phyloP scores from a whole-genome alignment of 768 basidiomycete species.

The Suillus placidus region DNA sequence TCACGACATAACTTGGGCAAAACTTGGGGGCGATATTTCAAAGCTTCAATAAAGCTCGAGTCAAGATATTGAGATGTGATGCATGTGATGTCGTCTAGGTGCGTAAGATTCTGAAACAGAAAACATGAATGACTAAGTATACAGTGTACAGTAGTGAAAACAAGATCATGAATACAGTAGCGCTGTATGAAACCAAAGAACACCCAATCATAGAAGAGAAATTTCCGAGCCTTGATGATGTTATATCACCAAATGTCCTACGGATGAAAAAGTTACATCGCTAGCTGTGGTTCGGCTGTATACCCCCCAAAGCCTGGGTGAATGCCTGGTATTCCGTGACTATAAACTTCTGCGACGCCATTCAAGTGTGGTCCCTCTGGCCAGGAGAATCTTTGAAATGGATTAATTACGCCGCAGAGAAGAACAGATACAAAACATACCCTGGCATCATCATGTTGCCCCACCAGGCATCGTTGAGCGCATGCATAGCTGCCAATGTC shows the following conservation, averaged over 20 bases:
- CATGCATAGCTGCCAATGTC: conserved; percentile 72
- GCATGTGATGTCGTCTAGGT: background rate
- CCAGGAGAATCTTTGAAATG: conserved; percentile 33
- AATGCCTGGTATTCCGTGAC: conserved; percentile 20
- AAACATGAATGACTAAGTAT: background rate
- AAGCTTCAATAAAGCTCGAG: background rate
- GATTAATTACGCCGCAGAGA: conserved; percentile 2
- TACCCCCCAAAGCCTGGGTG: conserved; percentile 24
- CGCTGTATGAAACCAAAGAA: background rate
- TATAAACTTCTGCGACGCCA: conserved; percentile 22
- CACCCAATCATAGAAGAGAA: background rate
- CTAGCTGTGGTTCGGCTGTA: conserved; percentile 27
- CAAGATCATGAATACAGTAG: background rate
- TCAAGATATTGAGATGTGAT: background rate
- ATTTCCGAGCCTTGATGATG: background rate
- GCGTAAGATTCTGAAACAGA: background rate
- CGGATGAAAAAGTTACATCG: conserved; percentile 19
- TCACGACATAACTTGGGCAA: background rate
- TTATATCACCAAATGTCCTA: background rate
- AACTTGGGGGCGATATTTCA: background rate
- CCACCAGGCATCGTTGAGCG: conserved; percentile 76
- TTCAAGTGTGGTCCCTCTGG: conserved; percentile 30
- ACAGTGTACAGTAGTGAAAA: background rate
- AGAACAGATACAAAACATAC: conserved; percentile 36
- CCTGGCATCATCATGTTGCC: conserved; percentile 86